A percentile compares a stretch with the other conserved stretches of the same genome.
Conservation (phyloP, 73 alveolate species). For the Tetrahymena borealis region DNA sequence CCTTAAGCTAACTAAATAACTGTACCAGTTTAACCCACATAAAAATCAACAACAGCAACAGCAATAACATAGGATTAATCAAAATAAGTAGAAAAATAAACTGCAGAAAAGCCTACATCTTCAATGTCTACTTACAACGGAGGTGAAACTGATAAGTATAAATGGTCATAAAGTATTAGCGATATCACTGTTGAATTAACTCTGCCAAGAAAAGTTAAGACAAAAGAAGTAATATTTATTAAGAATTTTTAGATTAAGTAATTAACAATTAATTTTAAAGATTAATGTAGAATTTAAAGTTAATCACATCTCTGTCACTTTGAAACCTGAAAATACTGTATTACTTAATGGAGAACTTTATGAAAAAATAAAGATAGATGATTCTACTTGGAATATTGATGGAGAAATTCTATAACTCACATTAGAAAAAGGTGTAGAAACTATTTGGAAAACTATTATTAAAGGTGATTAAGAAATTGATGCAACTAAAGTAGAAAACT, state of each 20-base stretch:
- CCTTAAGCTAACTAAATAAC: slow-evolving; percentile 17
- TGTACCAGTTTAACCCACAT: slow-evolving; percentile 27
- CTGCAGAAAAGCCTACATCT: slow-evolving; percentile 43
- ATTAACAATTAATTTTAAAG: not conserved
- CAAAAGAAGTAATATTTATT: slow-evolving; percentile 49
- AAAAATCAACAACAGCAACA: slow-evolving; percentile 37
- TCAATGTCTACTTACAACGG: slow-evolving; percentile 93
- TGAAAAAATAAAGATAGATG: slow-evolving; percentile 88
- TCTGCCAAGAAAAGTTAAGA: slow-evolving; percentile 72
- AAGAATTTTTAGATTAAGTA: not conserved
- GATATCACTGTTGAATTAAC: slow-evolving; percentile 85
- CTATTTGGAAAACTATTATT: slow-evolving; percentile 93
- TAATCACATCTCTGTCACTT: slow-evolving; percentile 59
- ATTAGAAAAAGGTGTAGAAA: slow-evolving; percentile 86
- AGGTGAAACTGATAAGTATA: slow-evolving; percentile 89
- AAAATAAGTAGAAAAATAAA: slow-evolving; percentile 36
- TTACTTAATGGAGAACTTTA: slow-evolving; percentile 85
- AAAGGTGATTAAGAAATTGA: slow-evolving; percentile 95
- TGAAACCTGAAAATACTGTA: slow-evolving; percentile 69
- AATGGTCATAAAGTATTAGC: slow-evolving; percentile 91
- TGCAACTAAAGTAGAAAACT: slow-evolving; percentile 95
- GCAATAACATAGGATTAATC: slow-evolving; percentile 48
- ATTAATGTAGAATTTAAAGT: slow-evolving; percentile 77
- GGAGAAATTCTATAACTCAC: slow-evolving; percentile 69
- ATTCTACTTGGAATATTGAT: slow-evolving; percentile 91